Base-by-base conservation (phyloP, 2,329 filamentous ascomycete species). In the Hypomyces rosellus region DNA sequence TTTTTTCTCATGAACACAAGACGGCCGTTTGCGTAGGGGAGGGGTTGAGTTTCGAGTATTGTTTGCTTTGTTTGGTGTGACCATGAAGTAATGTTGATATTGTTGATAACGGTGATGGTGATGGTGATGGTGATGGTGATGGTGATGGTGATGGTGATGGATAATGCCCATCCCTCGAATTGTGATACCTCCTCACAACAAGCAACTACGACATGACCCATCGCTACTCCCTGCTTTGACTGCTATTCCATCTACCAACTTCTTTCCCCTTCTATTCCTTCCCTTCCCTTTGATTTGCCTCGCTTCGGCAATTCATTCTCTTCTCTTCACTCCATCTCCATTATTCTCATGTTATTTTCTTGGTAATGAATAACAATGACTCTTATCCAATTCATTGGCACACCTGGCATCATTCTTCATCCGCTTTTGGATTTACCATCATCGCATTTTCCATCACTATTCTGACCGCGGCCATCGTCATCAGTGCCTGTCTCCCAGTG, bases 361-460 rank as follows among this genome's bases (percentile, higher is more conserved):
- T 15, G 14, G 9, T 34, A 22, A 45, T 48, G 30, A 46, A 36
- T 43, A 46, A n/a, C 7, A 18, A 14, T n/a, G 5, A 45, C 22
- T 16, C 15, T 18, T 30, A 36, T 8, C 12, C 34, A 8, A 20
- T 25, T 13, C n/a, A 30, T 22, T 45, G 44, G 42, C 20, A 48
- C 16, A 47, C 46, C 34, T 52, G 45, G 48, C 43, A 52, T n/a
- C 36, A 52, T 34, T 47, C 53, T 13, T 37, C n/a, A 36, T 34
- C 47, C 11, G 38, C 22, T 12, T 47, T 50, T 34, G 40, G 46
- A 15, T 41, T 53, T 34, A 11, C 45, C 2, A 20, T 50, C 39
- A 47, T 55, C 36, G 45, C 48, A 41, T 16, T 34, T 16, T 51
- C 42, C n/a, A 46, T 50, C 5, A 4, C 33, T 16, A 38, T 47